Conservation (phyloP, 1,139 yeast species). For the Geotrichum aggregatum region DNA sequence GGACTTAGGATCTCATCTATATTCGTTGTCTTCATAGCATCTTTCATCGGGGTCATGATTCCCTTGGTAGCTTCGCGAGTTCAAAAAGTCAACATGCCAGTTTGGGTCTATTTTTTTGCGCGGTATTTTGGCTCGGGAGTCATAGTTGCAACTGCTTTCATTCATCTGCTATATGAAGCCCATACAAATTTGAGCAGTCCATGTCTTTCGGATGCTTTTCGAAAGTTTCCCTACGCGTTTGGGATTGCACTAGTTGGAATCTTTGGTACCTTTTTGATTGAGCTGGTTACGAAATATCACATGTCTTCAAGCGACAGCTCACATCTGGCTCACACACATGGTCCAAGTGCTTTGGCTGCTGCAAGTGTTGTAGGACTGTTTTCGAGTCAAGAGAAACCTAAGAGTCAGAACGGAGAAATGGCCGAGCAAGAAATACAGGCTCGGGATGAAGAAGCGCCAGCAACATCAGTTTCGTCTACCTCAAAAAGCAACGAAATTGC, state of each 20-base stretch:
- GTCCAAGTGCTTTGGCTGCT: slow-evolving; percentile 29
- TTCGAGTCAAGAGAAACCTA: neutral
- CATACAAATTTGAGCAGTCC: slow-evolving; percentile 48
- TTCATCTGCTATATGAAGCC: slow-evolving; percentile 80
- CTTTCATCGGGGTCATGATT: slow-evolving; percentile 50
- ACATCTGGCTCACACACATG: slow-evolving; percentile 27
- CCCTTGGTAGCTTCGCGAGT: slow-evolving; percentile 38
- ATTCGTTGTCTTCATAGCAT: slow-evolving; percentile 61
- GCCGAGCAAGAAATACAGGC: neutral
- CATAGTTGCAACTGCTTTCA: slow-evolving; percentile 81
- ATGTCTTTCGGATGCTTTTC: slow-evolving; percentile 56
- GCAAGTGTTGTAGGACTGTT: neutral
- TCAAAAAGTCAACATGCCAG: slow-evolving; percentile 44
- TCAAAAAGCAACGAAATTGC: no score
- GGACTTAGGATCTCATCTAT: slow-evolving; percentile 72
- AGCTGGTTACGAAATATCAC: slow-evolving; percentile 27
- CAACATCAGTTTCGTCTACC: neutral
- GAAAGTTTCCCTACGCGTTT: slow-evolving; percentile 58
- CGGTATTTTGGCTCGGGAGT: slow-evolving; percentile 92
- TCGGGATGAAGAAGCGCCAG: neutral
- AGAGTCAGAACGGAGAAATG: neutral
- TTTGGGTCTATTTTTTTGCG: slow-evolving; percentile 61
- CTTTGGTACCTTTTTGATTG: slow-evolving; percentile 36
- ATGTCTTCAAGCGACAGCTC: slow-evolving; percentile 19
- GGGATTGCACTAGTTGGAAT: slow-evolving; percentile 51